Evolutionary conservation across 2,329 filamentous ascomycete species (phyloP).

Genomic region (Colletotrichum falcatum): DNA sequence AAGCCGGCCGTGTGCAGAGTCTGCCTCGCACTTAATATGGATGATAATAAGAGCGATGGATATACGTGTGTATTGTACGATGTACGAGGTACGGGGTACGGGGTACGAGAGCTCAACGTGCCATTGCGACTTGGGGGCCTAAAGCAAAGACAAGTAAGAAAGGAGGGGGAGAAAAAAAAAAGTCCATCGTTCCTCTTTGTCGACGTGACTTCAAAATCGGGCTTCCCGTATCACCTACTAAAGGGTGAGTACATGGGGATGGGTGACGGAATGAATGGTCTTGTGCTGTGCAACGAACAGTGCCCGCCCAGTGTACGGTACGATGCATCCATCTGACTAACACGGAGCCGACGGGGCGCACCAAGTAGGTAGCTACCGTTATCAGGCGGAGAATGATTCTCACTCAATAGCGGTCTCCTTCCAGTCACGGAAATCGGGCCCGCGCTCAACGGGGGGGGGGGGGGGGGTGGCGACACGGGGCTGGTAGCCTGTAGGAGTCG

Average conservation of each 20-base stretch:
- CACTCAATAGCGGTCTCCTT: conserved; percentile 9
- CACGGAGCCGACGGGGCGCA: too few relatives aligned
- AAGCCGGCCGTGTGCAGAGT: background rate
- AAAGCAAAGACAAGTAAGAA: background rate
- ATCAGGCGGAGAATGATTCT: conserved; percentile 30
- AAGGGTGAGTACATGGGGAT: background rate
- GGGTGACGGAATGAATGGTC: background rate
- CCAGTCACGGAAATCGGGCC: conserved; percentile 27
- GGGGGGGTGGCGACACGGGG: conserved; percentile 16
- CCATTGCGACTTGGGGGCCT: background rate
- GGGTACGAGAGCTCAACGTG: background rate
- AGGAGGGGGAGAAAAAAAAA: too few relatives aligned
- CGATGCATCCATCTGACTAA: too few relatives aligned
- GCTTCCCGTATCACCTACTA: background rate
- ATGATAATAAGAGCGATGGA: background rate
- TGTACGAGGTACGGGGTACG: too few relatives aligned
- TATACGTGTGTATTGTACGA: background rate
- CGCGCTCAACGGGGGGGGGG: background rate
- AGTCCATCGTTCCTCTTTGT: background rate
- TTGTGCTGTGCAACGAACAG: background rate
- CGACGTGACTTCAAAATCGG: background rate
- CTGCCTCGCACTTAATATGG: background rate
- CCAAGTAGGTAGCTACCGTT: background rate
- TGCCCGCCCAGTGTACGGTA: background rate
- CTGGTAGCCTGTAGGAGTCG: conserved; percentile 25